phyloP scores from a whole-genome alignment of 192 early-diverging fungal genomes.

The Nowakowskiella sp. region DNA sequence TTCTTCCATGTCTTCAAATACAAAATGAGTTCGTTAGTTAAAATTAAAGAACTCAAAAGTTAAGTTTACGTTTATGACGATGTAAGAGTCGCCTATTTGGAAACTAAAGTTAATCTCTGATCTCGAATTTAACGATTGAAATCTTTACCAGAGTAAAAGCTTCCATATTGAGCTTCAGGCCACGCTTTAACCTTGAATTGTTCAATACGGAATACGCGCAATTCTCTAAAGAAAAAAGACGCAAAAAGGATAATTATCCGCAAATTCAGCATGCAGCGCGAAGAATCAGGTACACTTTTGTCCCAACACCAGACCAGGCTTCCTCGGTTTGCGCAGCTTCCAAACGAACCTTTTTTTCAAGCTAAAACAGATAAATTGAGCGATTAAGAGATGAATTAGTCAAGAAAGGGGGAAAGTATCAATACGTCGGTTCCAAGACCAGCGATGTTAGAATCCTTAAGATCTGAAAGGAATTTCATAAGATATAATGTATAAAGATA shows the following conservation, averaged over 20 bases:
- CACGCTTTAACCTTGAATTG: conserved; percentile 61
- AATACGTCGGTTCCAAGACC: conserved; percentile 14
- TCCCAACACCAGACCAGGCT: conserved; percentile 49
- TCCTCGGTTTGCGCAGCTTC: conserved; percentile 46
- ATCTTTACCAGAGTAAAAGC: conserved; percentile 53
- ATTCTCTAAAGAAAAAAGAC: conserved; percentile 33
- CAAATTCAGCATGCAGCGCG: neutral
- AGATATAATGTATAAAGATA: no score
- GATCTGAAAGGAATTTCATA: no score
- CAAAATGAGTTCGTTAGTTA: neutral
- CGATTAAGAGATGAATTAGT: no score
- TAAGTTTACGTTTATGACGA: conserved; percentile 57
- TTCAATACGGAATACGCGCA: conserved; percentile 73
- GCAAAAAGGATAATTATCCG: neutral
- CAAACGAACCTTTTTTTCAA: conserved; percentile 55
- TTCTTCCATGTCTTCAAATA: conserved; percentile 51
- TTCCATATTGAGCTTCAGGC: conserved; percentile 52
- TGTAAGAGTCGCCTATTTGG: conserved; percentile 59
- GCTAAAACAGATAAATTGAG: no score
- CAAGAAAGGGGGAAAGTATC: neutral
- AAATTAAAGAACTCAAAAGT: conserved; percentile 3
- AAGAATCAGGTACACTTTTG: conserved; percentile 30
- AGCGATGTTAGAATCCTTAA: conserved; percentile 18
- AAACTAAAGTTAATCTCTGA: no score
- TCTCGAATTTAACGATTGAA: neutral